Percentiles rank a stretch among this genome's conserved stretches.
phyloP scores from a whole-genome alignment of 2,329 filamentous ascomycete species.

The Xenosphaeropsis pyriputrescens region DNA sequence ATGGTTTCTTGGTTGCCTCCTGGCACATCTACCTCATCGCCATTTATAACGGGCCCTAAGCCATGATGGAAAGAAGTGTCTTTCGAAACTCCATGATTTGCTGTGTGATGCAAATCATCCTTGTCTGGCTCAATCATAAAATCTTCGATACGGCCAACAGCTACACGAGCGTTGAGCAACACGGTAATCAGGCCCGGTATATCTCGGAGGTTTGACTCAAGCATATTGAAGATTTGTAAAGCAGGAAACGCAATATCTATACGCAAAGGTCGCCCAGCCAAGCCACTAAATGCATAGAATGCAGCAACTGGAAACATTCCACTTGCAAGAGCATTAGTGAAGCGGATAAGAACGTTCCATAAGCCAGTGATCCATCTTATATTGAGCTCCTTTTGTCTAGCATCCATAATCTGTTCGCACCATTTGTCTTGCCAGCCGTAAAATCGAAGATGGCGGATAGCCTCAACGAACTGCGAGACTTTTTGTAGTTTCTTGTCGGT shows the following conservation, averaged over 20 bases:
- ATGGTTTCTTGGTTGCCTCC: slow-evolving; percentile 2
- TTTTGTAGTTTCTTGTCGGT: slow-evolving; percentile 70
- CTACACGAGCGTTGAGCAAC: slow-evolving; percentile 69
- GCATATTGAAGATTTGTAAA: slow-evolving; percentile 62
- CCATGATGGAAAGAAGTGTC: slow-evolving; percentile 2
- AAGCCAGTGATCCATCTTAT: slow-evolving; percentile 48
- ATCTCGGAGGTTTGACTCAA: slow-evolving; percentile 60
- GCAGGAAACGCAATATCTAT: slow-evolving; percentile 82
- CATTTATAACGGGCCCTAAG: too few relatives aligned
- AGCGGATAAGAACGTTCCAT: slow-evolving; percentile 46
- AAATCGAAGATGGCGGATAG: slow-evolving; percentile 67
- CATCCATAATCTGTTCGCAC: slow-evolving; percentile 53
- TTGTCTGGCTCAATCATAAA: slow-evolving; percentile 84
- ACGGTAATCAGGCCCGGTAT: slow-evolving; percentile 63
- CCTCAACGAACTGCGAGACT: slow-evolving; percentile 75
- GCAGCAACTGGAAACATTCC: slow-evolving; percentile 67
- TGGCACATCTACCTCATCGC: slow-evolving; percentile 16
- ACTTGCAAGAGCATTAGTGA: slow-evolving; percentile 57
- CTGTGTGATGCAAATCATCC: slow-evolving; percentile 23
- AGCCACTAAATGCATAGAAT: slow-evolving; percentile 66
- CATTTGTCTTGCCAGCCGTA: slow-evolving; percentile 72
- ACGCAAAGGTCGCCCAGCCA: slow-evolving; percentile 51
- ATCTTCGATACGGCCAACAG: slow-evolving; percentile 65
- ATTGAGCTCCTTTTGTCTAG: slow-evolving; percentile 52
- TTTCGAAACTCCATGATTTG: slow-evolving; percentile 13